These are phyloP conservation scores for Tetrahymena elliotti DNA, from an alignment of 73 alveolate species.

Conservation along the genomic window DNA sequence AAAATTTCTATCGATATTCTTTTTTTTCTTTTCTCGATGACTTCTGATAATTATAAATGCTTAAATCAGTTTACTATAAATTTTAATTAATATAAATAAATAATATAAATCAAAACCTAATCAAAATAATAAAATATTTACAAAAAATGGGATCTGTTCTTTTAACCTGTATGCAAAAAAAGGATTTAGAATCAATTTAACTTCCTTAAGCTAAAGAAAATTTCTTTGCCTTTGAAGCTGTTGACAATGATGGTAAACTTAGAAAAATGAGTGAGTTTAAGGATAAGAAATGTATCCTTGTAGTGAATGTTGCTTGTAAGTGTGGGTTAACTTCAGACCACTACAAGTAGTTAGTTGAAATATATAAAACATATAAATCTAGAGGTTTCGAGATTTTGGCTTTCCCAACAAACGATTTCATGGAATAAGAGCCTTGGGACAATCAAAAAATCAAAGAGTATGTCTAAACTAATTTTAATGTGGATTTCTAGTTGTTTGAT, in stretches of 20 bases:
- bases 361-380: slow-evolving; percentile 4
- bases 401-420: slow-evolving; percentile 14
- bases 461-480: slow-evolving; percentile 7
- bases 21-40: too few relatives aligned
- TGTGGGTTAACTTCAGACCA: slow-evolving; percentile 14
- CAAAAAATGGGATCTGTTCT: not conserved
- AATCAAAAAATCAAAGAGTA: slow-evolving; percentile 15
- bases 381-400: slow-evolving; percentile 28
- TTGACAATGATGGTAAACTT: not conserved
- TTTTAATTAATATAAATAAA: too few relatives aligned
- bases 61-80: too few relatives aligned
- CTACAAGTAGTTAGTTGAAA: slow-evolving; percentile 2
- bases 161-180: too few relatives aligned
- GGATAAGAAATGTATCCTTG: not conserved
- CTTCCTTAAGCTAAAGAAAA: too few relatives aligned
- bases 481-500: not conserved
- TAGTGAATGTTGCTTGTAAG: slow-evolving; percentile 19
- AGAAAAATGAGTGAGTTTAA: not conserved
- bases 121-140: too few relatives aligned
- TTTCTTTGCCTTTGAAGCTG: not conserved
- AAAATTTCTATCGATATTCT: not conserved
- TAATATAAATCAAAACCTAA: too few relatives aligned
- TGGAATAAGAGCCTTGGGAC: slow-evolving; percentile 16
- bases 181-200: too few relatives aligned
- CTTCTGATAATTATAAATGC: not conserved